These are phyloP conservation scores for Wallemia hederae DNA, from an alignment of 1,284 basidiomycete species.

Conservation along the genomic window DNA sequence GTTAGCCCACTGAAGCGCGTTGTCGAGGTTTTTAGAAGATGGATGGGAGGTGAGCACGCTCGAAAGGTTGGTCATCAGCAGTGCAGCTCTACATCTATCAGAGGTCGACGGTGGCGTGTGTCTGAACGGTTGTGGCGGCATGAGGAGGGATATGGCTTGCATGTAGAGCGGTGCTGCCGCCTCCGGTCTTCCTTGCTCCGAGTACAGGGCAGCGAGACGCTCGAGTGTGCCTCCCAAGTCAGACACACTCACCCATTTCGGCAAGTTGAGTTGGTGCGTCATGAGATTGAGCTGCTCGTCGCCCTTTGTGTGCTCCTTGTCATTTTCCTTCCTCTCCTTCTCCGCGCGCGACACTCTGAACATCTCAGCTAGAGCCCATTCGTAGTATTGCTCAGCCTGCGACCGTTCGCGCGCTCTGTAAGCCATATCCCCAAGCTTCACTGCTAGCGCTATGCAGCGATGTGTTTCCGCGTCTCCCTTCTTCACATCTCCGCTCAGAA, in stretches of 20 bases:
- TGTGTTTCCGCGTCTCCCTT: slow-evolving; percentile 21
- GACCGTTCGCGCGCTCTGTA: slow-evolving; percentile 19
- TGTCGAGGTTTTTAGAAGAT: slow-evolving; percentile 1
- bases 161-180: slow-evolving; percentile 4
- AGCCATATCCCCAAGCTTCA: slow-evolving; percentile 34
- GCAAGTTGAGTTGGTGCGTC: slow-evolving; percentile 25
- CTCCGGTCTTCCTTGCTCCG: slow-evolving; percentile 28
- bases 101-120: background rate
- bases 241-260: slow-evolving; percentile 28
- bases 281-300: slow-evolving; percentile 4
- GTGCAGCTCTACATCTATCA: background rate
- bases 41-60: slow-evolving; percentile 2
- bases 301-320: slow-evolving; percentile 5
- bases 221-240: slow-evolving; percentile 41
- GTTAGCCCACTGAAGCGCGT: slow-evolving; percentile 3
- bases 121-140: slow-evolving; percentile 1
- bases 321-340: slow-evolving; percentile 8
- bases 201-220: slow-evolving; percentile 33
- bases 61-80: slow-evolving; percentile 5
- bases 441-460: slow-evolving; percentile 31
- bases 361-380: slow-evolving; percentile 31
- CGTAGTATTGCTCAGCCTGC: slow-evolving; percentile 32
- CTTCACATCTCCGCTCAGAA: slow-evolving; percentile 11
- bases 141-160: slow-evolving; percentile 4
- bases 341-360: slow-evolving; percentile 16